Evolutionary conservation across 371 early-diverging fungal species (phyloP).

Genomic region (Catenaria anguillulae): DNA sequence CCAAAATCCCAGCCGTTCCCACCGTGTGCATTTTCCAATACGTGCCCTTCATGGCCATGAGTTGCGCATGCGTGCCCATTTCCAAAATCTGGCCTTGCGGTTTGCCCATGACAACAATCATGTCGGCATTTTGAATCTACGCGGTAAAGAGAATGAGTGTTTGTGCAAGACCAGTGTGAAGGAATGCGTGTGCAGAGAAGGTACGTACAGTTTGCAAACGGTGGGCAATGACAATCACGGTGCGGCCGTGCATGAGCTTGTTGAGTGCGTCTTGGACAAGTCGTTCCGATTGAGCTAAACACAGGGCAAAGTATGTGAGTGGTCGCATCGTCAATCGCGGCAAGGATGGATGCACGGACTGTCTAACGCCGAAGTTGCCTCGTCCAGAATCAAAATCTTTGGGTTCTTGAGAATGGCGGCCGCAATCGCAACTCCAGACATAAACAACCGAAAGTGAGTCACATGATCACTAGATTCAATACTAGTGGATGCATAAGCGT

Average conservation of each 20-base stretch:
- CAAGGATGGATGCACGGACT: too few relatives aligned
- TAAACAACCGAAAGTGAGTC: background rate
- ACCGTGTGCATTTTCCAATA: background rate
- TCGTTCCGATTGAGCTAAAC: constrained; percentile 17
- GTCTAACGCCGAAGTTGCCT: constrained; percentile 33
- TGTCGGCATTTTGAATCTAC: constrained; percentile 61
- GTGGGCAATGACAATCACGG: constrained; percentile 9
- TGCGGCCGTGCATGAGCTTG: constrained; percentile 13
- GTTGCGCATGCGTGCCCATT: constrained; percentile 4
- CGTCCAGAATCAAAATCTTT: constrained; percentile 28
- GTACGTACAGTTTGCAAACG: background rate
- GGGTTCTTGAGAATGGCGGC: constrained; percentile 30
- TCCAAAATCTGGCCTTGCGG: constrained; percentile 4
- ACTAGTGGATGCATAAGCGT: too few relatives aligned
- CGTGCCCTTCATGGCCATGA: background rate
- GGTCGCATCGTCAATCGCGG: too few relatives aligned
- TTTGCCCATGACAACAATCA: constrained; percentile 44
- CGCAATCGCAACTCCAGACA: constrained; percentile 58
- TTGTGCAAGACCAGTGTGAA: background rate
- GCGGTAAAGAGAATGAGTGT: background rate
- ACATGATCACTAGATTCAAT: too few relatives aligned
- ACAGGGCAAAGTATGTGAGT: constrained; percentile 7
- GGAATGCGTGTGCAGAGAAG: too few relatives aligned
- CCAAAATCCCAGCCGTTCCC: too few relatives aligned
- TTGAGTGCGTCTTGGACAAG: constrained; percentile 20